Evolutionary conservation across 2,329 filamentous ascomycete species (phyloP).

Genomic region (Beauveria australis): DNA sequence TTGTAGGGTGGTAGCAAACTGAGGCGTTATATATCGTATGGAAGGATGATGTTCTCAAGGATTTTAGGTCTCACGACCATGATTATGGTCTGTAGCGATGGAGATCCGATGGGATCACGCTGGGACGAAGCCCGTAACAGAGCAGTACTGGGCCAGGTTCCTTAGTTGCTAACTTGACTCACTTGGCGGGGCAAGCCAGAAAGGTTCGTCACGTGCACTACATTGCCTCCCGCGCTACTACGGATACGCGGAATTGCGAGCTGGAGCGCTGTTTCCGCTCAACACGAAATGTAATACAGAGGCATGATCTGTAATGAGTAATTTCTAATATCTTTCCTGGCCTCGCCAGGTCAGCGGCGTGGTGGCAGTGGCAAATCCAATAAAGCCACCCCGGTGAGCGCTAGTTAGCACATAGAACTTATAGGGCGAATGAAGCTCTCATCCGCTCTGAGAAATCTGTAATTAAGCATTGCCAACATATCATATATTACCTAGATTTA

Average conservation of each 20-base stretch:
- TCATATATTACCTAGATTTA: constrained; percentile 27
- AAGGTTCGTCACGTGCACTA: constrained; percentile 8
- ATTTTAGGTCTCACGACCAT: background rate
- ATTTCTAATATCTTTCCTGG: too few species aligned
- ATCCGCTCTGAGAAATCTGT: background rate
- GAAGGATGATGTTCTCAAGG: background rate
- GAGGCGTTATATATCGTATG: background rate
- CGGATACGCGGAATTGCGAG: background rate
- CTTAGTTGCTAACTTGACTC: constrained; percentile 15
- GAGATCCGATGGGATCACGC: constrained; percentile 19
- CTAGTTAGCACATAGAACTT: background rate
- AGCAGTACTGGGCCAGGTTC: constrained; percentile 8
- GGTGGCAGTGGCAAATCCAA: background rate
- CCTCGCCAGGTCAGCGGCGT: background rate
- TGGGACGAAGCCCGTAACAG: constrained; percentile 21
- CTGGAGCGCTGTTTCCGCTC: background rate
- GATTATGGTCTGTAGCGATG: background rate
- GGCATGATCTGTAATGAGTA: too few species aligned
- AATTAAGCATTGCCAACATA: constrained; percentile 15
- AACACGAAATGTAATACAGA: background rate
- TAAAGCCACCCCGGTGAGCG: background rate
- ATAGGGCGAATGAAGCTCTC: background rate
- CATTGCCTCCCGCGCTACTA: background rate
- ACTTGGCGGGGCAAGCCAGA: constrained; percentile 11
- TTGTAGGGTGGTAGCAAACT: background rate